phyloP scores from a whole-genome alignment of 345 rosid species.

The Brassica juncea region DNA sequence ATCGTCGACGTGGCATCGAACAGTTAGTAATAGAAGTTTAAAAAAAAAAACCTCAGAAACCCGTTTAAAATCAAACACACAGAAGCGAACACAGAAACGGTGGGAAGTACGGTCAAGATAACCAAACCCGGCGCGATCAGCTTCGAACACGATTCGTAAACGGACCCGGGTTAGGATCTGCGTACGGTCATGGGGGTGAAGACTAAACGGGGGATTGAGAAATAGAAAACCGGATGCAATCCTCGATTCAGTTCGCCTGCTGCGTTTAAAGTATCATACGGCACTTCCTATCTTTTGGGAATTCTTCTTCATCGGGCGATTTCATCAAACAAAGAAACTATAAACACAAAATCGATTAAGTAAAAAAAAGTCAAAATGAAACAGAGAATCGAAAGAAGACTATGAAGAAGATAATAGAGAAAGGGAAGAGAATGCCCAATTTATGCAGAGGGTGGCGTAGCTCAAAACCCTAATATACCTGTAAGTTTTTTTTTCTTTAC shows the following conservation, averaged over 20 bases:
- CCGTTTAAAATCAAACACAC: conserved; percentile 49
- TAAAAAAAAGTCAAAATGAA: not conserved
- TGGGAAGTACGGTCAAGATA: conserved; percentile 18
- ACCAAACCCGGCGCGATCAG: conserved; percentile 1
- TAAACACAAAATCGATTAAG: not conserved
- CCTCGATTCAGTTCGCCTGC: conserved; percentile 31
- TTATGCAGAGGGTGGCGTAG: conserved; percentile 1
- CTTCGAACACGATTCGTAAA: not conserved
- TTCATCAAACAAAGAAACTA: not conserved
- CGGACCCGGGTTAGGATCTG: conserved; percentile 11
- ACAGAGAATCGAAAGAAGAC: not conserved
- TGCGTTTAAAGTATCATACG: conserved; percentile 61
- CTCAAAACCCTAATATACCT: conserved; percentile 10
- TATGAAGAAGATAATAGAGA: not conserved
- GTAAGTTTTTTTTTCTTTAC: not conserved
- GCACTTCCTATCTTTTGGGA: conserved; percentile 69
- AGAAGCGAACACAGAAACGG: conserved; percentile 36
- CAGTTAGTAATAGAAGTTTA: not conserved
- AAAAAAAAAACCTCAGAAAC: conserved; percentile 18
- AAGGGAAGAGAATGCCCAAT: not conserved
- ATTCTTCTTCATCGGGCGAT: conserved; percentile 46
- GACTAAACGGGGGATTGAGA: conserved; percentile 19
- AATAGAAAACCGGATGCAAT: conserved; percentile 11
- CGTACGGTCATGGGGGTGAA: not conserved
- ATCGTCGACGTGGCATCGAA: conserved; percentile 54